These are phyloP conservation scores for Aspergillus quadrilineatus DNA, from an alignment of 2,329 filamentous ascomycete genomes.

Conservation along the genomic window DNA sequence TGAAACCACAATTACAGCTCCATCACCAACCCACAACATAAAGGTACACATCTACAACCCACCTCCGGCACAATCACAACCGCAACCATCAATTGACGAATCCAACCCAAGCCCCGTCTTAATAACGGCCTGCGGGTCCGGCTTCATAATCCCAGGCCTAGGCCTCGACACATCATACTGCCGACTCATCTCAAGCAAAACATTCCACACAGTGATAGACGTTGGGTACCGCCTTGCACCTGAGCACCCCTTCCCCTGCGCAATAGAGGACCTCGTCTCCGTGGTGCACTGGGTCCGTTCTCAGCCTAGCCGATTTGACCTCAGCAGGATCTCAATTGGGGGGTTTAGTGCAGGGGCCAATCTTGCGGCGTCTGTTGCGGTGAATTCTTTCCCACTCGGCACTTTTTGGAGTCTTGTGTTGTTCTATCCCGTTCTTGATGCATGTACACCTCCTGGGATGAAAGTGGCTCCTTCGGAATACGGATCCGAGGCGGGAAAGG, in stretches of 20 bases:
- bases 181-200: slow-evolving; percentile 21
- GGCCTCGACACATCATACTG: slow-evolving; percentile 31
- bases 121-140: slow-evolving; percentile 33
- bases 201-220: slow-evolving; percentile 35
- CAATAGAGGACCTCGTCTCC: slow-evolving; percentile 39
- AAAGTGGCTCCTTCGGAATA: neutral
- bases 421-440: slow-evolving; percentile 32
- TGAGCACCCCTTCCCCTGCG: slow-evolving; percentile 40
- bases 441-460: neutral
- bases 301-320: slow-evolving; percentile 33
- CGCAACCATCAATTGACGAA: neutral
- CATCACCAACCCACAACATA: slow-evolving; percentile 20
- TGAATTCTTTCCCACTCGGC: slow-evolving; percentile 7
- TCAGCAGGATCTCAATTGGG: slow-evolving; percentile 29
- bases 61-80: neutral
- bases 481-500: too few species aligned
- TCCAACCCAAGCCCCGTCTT: slow-evolving; percentile 22
- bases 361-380: slow-evolving; percentile 24
- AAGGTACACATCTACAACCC: slow-evolving; percentile 28
- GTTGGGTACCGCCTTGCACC: slow-evolving; percentile 41
- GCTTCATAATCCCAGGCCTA: slow-evolving; percentile 30
- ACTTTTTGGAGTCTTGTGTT: slow-evolving; percentile 29
- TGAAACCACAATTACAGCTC: slow-evolving; percentile 9
- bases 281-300: slow-evolving; percentile 32
- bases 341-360: slow-evolving; percentile 46